Conservation (phyloP, 495 filamentous ascomycete species). For the Neurospora sp. region DNA sequence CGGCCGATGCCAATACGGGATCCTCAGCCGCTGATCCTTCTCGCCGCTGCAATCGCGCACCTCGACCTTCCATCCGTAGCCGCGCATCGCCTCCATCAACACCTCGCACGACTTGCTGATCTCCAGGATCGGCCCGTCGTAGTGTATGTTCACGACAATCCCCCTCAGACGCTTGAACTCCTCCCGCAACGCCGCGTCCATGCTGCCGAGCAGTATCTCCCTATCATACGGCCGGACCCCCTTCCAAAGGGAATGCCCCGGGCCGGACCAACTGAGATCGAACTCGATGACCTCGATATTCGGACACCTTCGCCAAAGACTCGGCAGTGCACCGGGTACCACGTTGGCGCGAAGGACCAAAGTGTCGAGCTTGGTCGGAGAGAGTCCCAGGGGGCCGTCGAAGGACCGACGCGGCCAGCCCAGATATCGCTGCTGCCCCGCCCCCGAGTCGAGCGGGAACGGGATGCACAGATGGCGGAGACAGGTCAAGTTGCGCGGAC, state of each 20-base stretch:
- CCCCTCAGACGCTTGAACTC: not conserved
- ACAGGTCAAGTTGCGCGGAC: not conserved
- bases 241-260: not conserved
- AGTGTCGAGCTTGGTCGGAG: not conserved
- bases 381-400: not conserved
- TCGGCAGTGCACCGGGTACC: not conserved
- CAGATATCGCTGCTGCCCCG: not conserved
- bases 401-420: not conserved
- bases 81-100: not conserved
- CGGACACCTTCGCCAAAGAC: not conserved
- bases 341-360: not conserved
- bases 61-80: not conserved
- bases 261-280: not conserved
- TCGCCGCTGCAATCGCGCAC: not conserved
- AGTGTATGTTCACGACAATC: not conserved
- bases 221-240: not conserved
- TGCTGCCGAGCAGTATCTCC: not conserved
- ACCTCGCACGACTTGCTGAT: not conserved
- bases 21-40: not conserved
- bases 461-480: conserved; percentile 4
- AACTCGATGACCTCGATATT: conserved; percentile 1
- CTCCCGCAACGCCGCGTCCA: not conserved
- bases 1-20: not conserved
- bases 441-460: conserved; percentile 2
- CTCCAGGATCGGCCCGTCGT: not conserved